Percentiles rank a stretch among this genome's conserved stretches.
These are phyloP conservation scores for Bombardia bombarda DNA, from an alignment of 495 filamentous ascomycete species.

Conservation along the genomic window DNA sequence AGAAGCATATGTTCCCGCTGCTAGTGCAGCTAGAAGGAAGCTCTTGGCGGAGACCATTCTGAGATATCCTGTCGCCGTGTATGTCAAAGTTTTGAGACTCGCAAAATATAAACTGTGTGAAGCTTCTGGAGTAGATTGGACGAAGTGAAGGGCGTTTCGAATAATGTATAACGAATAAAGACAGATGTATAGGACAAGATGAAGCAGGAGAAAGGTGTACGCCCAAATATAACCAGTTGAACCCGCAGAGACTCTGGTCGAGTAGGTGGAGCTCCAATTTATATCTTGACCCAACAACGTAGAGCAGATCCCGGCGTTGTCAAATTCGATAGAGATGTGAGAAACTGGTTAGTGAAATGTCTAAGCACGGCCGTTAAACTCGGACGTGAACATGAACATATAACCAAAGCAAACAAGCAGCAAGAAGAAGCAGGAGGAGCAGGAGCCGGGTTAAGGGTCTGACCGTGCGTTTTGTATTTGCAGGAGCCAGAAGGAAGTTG, in stretches of 20 bases:
- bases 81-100: not conserved
- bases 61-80: not conserved
- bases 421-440: conserved; percentile 5
- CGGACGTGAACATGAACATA: conserved; percentile 6
- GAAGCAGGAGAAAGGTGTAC: conserved; percentile 1
- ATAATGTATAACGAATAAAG: conserved; percentile 1
- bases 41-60: conserved; percentile 22
- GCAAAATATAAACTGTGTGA: conserved; percentile 2
- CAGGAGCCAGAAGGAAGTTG: conserved; percentile 9
- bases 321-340: not conserved
- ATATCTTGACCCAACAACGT: not conserved
- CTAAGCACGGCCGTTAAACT: not conserved
- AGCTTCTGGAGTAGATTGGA: conserved; percentile 13
- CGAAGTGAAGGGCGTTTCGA: conserved; percentile 5
- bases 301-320: conserved; percentile 1
- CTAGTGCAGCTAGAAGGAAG: conserved; percentile 17
- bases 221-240: not conserved
- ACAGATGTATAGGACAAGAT: conserved; percentile 1
- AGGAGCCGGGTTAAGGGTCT: conserved; percentile 13
- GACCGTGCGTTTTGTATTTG: conserved; percentile 13
- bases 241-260: not conserved
- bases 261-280: not conserved
- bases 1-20: conserved; percentile 16
- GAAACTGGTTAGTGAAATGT: not conserved
- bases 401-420: conserved; percentile 5